phyloP scores from a whole-genome alignment of 345 rosid species.

The Euphorbia peplus region DNA sequence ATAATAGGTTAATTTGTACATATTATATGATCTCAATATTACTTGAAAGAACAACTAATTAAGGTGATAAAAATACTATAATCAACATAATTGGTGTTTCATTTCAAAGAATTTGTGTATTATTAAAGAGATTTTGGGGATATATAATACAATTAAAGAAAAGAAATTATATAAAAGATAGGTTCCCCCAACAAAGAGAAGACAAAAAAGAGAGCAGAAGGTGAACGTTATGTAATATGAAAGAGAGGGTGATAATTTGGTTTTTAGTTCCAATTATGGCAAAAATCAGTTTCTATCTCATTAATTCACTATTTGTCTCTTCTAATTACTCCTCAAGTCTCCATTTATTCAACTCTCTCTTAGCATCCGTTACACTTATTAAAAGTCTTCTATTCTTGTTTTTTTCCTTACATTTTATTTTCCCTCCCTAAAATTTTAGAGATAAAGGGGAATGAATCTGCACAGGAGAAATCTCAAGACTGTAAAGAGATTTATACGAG shows the following conservation, averaged over 20 bases:
- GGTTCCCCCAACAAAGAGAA: neutral
- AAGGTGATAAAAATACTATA: neutral
- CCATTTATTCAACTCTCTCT: slow-evolving; percentile 8
- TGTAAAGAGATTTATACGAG: too few relatives aligned
- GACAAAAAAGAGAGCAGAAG: neutral
- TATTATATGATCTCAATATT: too few relatives aligned
- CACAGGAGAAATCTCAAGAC: too few relatives aligned
- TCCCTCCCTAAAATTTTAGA: too few relatives aligned
- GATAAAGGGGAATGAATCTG: too few relatives aligned
- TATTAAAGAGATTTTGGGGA: neutral
- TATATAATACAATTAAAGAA: neutral
- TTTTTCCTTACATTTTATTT: too few relatives aligned
- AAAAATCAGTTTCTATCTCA: slow-evolving; percentile 22
- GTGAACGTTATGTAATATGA: neutral
- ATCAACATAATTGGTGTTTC: neutral
- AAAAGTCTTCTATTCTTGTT: neutral
- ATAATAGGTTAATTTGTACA: too few relatives aligned
- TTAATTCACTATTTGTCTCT: slow-evolving; percentile 19
- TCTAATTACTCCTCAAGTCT: neutral
- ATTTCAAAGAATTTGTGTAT: neutral
- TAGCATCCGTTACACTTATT: slow-evolving; percentile 24
- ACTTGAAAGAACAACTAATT: neutral
- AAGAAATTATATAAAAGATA: neutral
- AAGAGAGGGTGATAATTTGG: neutral
- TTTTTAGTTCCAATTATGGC: neutral